Percentiles rank a stretch among this genome's conserved stretches.
These are phyloP conservation scores for Vitis labrusca DNA, from an alignment of 164 flowering plant genomes.

Conservation along the genomic window DNA sequence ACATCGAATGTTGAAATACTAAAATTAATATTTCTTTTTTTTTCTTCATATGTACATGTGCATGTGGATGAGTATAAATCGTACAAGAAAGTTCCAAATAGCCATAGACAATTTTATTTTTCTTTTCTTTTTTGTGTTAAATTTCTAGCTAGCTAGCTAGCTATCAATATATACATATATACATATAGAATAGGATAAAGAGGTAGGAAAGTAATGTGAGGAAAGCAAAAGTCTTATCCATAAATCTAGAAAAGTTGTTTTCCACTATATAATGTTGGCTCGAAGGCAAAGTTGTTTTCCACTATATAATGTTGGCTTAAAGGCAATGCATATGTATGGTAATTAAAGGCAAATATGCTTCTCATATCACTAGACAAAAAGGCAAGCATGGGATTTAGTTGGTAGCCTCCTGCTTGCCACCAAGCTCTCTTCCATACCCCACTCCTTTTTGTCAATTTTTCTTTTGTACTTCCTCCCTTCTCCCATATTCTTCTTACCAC, in stretches of 20 bases:
- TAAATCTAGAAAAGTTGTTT: constrained; percentile 13
- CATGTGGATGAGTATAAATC: no score
- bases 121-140: no score
- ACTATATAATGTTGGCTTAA: constrained; percentile 26
- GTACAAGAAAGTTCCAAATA: no score
- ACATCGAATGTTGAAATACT: no score
- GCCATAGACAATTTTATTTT: no score
- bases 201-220: no score
- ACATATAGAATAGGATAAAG: no score
- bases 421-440: constrained; percentile 26
- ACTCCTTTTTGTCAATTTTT: constrained; percentile 19
- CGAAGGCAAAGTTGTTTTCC: constrained; percentile 4
- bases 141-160: no score
- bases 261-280: constrained; percentile 25
- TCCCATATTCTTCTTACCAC: neutral
- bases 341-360: constrained; percentile 29
- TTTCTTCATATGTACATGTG: no score
- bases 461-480: neutral
- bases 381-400: constrained; percentile 30
- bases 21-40: no score
- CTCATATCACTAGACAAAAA: constrained; percentile 31
- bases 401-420: constrained; percentile 37
- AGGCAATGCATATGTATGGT: constrained; percentile 17
- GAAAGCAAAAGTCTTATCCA: no score
- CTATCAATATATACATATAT: no score